phyloP scores from a whole-genome alignment of 352 stramenopile genomes.

The Phytophthora fragariaefolia region DNA sequence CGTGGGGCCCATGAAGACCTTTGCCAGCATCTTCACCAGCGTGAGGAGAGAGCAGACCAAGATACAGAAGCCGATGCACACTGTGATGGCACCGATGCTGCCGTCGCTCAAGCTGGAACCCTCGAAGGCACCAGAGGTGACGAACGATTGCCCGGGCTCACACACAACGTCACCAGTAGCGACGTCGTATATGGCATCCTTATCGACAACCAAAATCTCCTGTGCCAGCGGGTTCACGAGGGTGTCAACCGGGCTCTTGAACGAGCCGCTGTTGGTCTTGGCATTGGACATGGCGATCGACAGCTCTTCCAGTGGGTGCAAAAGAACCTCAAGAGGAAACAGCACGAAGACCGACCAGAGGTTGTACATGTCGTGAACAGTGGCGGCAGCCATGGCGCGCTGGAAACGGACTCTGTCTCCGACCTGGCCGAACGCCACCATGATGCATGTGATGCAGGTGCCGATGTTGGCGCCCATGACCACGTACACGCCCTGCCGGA shows the following conservation, averaged over 20 bases:
- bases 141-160: conserved; percentile 35
- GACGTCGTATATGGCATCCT: conserved; percentile 45
- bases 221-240: conserved; percentile 51
- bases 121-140: conserved; percentile 47
- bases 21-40: conserved; percentile 60
- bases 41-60: conserved; percentile 57
- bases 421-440: conserved; percentile 90
- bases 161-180: conserved; percentile 41
- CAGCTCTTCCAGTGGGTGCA: conserved; percentile 63
- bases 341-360: conserved; percentile 80
- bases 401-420: conserved; percentile 68
- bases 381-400: conserved; percentile 60
- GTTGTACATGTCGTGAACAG: conserved; percentile 88
- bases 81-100: conserved; percentile 51
- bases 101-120: conserved; percentile 42
- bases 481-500: conserved; percentile 89
- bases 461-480: conserved; percentile 93
- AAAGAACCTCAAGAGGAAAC: conserved; percentile 74
- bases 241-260: conserved; percentile 50
- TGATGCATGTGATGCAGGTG: conserved; percentile 90
- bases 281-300: no score
- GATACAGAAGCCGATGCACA: conserved; percentile 52
- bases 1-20: conserved; percentile 82
- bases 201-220: conserved; percentile 49
- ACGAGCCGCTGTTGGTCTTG: conserved; percentile 41